Evolutionary conservation across 495 filamentous ascomycete species (phyloP).

Genomic region (Glutinoglossum americanum): DNA sequence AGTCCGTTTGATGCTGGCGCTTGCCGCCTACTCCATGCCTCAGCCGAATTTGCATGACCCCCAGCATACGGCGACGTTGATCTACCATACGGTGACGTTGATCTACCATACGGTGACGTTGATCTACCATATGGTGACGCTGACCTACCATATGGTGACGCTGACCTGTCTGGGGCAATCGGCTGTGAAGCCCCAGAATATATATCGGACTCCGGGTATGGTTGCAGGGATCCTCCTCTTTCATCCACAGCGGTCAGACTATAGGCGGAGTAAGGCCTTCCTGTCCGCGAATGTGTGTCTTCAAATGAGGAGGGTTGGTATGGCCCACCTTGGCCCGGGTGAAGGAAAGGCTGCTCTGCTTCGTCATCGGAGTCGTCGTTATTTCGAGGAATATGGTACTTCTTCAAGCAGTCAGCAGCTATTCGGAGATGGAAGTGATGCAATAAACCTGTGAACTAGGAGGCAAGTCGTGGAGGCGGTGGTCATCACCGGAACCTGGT

Average conservation of each 20-base stretch:
- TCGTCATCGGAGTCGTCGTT: slow-evolving; percentile 50
- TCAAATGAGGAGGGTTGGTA: slow-evolving; percentile 43
- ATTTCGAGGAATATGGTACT: slow-evolving; percentile 28
- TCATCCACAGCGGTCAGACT: slow-evolving; percentile 52
- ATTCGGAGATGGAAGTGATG: neutral
- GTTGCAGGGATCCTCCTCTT: slow-evolving; percentile 18
- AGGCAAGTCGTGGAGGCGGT: slow-evolving; percentile 46
- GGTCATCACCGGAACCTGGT: slow-evolving; percentile 27
- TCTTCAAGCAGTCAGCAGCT: slow-evolving; percentile 6
- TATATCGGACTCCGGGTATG: slow-evolving; percentile 26
- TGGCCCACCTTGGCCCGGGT: slow-evolving; percentile 34
- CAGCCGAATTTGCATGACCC: slow-evolving; percentile 58
- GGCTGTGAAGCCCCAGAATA: slow-evolving; percentile 29
- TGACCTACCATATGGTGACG: no score
- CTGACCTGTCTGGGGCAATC: no score
- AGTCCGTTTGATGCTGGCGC: slow-evolving; percentile 36
- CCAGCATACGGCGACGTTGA: slow-evolving; percentile 39
- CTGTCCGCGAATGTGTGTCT: slow-evolving; percentile 35
- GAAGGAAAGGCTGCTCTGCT: slow-evolving; percentile 49
- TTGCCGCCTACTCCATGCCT: slow-evolving; percentile 83
- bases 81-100: no score
- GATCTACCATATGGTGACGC: no score
- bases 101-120: no score
- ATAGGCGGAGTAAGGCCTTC: slow-evolving; percentile 40
- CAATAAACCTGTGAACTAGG: no score